Base-by-base conservation (phyloP, 1,284 basidiomycete genomes). In the Cutaneotrichosporon dermatis region DNA sequence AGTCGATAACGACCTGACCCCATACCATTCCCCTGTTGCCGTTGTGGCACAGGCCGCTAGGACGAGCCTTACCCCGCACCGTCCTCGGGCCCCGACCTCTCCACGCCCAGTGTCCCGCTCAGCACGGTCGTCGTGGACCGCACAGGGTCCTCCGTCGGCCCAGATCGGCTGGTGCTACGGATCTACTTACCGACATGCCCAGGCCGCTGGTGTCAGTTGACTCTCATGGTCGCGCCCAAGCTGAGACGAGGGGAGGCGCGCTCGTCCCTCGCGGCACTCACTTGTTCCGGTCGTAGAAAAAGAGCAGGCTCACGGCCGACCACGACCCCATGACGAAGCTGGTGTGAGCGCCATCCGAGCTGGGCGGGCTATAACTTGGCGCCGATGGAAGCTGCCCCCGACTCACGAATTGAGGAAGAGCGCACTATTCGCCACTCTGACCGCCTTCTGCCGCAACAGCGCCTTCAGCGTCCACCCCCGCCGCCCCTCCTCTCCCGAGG, bases 351-450 rank as follows among this genome's bases (percentile, higher is more conserved):
- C 10, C 44, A 33, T 10, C 15, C 42, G 42, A 43, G 6, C 42
- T 43, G 13, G 40, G 25, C 25, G 25, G 25, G 25, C 25, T 25
- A 25, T 25, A 25, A 25, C 25, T 25, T 25, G 25, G 25, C 25
- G 25, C 25, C 25, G 25, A 25, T 25, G 25, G 25, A 25, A 25
- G 15, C 48, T 62, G 69, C 70, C 75, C 9, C 62, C 59, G 1
- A 74, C 66, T 52, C 75, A 75, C 74, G 69, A 61, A 57, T 72
- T 72, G 45, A 76, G 51, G 51, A 77, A 76, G 60, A 70, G 65
- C 34, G 70, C 73, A 10, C 62, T 44, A 36, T 62, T 61, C 63
- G 74, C 68, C 4, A 73, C 62, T 49, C 64, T 64, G n/a, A 77
- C 69, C 12, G 16, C 25, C 25, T 6, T 9, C 10, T 25, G 16